Evolutionary conservation across 179 eudicot genomes (phyloP).

Genomic region (Spergularia azorica): DNA sequence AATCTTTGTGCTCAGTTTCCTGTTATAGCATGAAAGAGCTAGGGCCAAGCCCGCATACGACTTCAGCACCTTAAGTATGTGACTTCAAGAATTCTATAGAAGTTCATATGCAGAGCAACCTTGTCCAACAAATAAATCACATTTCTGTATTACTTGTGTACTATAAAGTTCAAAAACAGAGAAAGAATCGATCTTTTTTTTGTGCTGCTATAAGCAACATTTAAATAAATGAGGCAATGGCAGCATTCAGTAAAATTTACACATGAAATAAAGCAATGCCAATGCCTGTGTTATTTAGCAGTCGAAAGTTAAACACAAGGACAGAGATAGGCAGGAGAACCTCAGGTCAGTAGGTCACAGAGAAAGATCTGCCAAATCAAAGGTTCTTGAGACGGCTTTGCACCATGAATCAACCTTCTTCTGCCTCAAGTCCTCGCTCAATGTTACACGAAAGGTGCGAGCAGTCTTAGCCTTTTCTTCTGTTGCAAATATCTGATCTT

Average conservation of each 20-base stretch:
- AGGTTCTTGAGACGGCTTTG: conserved; percentile 80
- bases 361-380: conserved; percentile 86
- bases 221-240: not conserved
- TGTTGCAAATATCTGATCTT: conserved; percentile 61
- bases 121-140: not conserved
- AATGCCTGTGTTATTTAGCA: conserved; percentile 13
- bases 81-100: too few relatives aligned
- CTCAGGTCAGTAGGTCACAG: conserved; percentile 12
- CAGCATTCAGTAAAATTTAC: conserved; percentile 6
- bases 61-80: too few relatives aligned
- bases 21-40: too few relatives aligned
- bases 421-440: conserved; percentile 58
- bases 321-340: not conserved
- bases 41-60: too few relatives aligned
- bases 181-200: not conserved
- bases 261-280: not conserved
- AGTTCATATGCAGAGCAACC: too few relatives aligned
- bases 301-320: not conserved
- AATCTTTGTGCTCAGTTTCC: too few relatives aligned
- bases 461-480: conserved; percentile 65
- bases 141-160: not conserved
- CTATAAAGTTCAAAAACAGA: not conserved
- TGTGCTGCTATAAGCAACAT: not conserved
- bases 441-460: conserved; percentile 47
- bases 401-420: conserved; percentile 94